phyloP scores from a whole-genome alignment of 441 rosid species.

The Geranium incanum region DNA sequence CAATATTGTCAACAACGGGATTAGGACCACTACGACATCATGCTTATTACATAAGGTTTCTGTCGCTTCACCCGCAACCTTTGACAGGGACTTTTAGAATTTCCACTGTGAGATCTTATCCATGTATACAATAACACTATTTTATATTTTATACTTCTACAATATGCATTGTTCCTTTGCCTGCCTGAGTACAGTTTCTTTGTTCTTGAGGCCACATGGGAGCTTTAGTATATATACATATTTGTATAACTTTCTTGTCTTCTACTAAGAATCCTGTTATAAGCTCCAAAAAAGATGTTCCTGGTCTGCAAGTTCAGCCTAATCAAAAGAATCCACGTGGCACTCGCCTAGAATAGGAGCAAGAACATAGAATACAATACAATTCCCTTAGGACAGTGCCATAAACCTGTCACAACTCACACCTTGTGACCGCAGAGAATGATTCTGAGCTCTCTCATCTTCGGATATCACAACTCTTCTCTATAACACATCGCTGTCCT shows the following conservation, averaged over 20 bases:
- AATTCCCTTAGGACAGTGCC: neutral
- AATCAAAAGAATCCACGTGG: constrained; percentile 22
- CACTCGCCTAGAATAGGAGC: constrained; percentile 20
- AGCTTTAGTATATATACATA: neutral
- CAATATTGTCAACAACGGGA: no score
- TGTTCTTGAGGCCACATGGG: constrained; percentile 28
- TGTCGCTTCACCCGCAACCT: no score
- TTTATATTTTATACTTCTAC: no score
- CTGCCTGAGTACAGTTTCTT: neutral
- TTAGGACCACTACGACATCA: no score
- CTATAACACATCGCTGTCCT: constrained; percentile 27
- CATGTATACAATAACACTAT: no score
- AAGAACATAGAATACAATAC: constrained; percentile 10
- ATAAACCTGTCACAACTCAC: constrained; percentile 7
- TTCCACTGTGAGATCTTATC: neutral
- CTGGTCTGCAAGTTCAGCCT: constrained; percentile 5
- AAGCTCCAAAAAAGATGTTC: constrained; percentile 15
- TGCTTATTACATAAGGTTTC: no score
- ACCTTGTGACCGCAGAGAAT: constrained; percentile 4
- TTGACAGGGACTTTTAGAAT: no score
- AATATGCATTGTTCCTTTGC: neutral
- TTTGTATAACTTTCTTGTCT: constrained; percentile 2
- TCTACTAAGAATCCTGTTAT: constrained; percentile 9
- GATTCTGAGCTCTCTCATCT: neutral
- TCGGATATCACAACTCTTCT: constrained; percentile 27